These are phyloP conservation scores for Thymus quinquecostatus DNA, from an alignment of 257 asterid species.

Conservation along the genomic window DNA sequence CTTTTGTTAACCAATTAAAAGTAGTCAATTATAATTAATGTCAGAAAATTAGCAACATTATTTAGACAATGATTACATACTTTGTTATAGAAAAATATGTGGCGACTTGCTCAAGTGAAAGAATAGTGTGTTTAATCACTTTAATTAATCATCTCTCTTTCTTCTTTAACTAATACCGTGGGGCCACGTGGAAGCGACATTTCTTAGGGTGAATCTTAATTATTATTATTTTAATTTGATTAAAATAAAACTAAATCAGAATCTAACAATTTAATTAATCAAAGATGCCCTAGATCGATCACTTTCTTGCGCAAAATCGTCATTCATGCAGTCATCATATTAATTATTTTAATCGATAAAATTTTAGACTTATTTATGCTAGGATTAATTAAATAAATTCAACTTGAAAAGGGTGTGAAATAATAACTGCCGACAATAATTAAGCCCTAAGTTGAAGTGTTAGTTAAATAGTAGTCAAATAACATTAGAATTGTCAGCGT, in stretches of 20 bases:
- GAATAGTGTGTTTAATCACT: neutral
- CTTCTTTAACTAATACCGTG: neutral
- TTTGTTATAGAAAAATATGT: slow-evolving; percentile 34
- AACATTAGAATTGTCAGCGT: neutral
- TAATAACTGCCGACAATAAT: slow-evolving; percentile 18
- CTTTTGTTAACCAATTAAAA: slow-evolving; percentile 11
- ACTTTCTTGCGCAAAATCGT: slow-evolving; percentile 33
- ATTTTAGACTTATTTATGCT: neutral
- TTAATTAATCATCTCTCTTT: neutral
- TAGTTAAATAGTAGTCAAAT: slow-evolving; percentile 32
- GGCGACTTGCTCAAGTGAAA: slow-evolving; percentile 46
- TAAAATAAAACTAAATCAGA: neutral
- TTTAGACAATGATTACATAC: slow-evolving; percentile 25
- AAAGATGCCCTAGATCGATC: slow-evolving; percentile 21
- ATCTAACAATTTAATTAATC: slow-evolving; percentile 12
- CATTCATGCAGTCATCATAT: slow-evolving; percentile 43
- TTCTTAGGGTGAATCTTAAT: slow-evolving; percentile 33
- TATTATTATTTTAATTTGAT: neutral
- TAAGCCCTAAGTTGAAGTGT: neutral
- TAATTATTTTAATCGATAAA: neutral
- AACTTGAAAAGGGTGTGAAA: slow-evolving; percentile 3
- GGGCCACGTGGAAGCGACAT: slow-evolving; percentile 34
- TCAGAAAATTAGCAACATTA: slow-evolving; percentile 26
- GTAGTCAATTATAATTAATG: neutral
- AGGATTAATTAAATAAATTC: neutral